These are phyloP conservation scores for Corymbia maculata DNA, from an alignment of 345 rosid species.

Conservation along the genomic window DNA sequence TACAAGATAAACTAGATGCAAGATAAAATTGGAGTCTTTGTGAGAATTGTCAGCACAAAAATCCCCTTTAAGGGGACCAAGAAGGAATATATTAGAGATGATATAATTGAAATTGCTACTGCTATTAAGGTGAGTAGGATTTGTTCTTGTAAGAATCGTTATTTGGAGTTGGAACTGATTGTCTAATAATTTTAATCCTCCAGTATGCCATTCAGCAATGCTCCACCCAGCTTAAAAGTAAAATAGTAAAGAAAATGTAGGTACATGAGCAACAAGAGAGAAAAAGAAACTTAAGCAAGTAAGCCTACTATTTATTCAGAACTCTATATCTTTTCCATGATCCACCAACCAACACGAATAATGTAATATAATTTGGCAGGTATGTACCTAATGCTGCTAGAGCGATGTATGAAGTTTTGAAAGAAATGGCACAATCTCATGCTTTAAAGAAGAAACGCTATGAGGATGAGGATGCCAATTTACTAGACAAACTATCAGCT, in stretches of 20 bases:
- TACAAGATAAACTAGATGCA: constrained; percentile 92
- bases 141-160: background rate
- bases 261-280: constrained; percentile 93
- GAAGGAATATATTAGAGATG: constrained; percentile 95
- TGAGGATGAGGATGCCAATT: constrained; percentile 33
- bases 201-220: constrained; percentile 93
- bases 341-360: background rate
- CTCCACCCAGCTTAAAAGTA: constrained; percentile 85
- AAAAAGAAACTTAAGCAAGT: constrained; percentile 84
- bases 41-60: constrained; percentile 93
- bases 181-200: constrained; percentile 7
- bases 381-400: constrained; percentile 76
- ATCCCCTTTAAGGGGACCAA: constrained; percentile 97
- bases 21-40: constrained; percentile 88
- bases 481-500: constrained; percentile 50
- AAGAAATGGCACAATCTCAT: constrained; percentile 56
- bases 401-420: constrained; percentile 64
- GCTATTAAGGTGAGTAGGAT: constrained; percentile 65
- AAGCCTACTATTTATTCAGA: background rate
- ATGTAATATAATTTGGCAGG: constrained; percentile 22
- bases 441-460: constrained; percentile 47
- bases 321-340: background rate
- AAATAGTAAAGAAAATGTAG: constrained; percentile 73
- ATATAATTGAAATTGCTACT: constrained; percentile 81
- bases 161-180: background rate